Percentiles rank a stretch among this genome's conserved stretches.
These are phyloP conservation scores for Gypsophila paniculata DNA, from an alignment of 179 eudicot species.

Conservation along the genomic window DNA sequence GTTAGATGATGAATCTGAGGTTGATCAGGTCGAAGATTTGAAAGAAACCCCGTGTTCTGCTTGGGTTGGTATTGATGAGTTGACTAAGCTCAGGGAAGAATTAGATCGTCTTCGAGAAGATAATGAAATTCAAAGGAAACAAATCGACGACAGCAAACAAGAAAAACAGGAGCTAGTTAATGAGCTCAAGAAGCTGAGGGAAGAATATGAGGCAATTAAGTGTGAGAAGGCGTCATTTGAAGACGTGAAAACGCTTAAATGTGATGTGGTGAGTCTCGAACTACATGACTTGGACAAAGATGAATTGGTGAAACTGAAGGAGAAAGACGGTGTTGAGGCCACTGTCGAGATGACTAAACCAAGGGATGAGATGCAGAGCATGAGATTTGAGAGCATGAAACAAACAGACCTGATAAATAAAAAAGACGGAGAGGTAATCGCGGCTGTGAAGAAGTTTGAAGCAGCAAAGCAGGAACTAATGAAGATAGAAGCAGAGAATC, in stretches of 20 bases:
- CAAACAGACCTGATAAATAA: conserved; percentile 30
- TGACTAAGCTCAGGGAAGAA: conserved; percentile 34
- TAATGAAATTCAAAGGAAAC: conserved; percentile 22
- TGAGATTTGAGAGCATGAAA: conserved; percentile 39
- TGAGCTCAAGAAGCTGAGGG: conserved; percentile 20
- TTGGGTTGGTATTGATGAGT: conserved; percentile 25
- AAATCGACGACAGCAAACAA: conserved; percentile 20
- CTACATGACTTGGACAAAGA: conserved; percentile 37
- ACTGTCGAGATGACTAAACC: conserved; percentile 30
- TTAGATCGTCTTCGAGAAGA: conserved; percentile 23
- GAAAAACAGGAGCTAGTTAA: conserved; percentile 25
- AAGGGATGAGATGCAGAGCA: conserved; percentile 41
- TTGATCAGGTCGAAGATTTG: conserved; percentile 19
- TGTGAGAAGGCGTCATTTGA: not conserved
- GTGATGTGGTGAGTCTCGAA: conserved; percentile 43
- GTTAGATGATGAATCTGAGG: conserved; percentile 26
- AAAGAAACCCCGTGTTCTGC: conserved; percentile 17
- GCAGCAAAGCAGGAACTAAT: conserved; percentile 19
- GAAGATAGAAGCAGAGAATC: conserved; percentile 31
- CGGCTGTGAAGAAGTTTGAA: conserved; percentile 15
- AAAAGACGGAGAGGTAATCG: conserved; percentile 23
- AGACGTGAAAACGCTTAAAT: conserved; percentile 39
- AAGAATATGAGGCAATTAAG: conserved; percentile 2
- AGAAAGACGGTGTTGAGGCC: conserved; percentile 9
- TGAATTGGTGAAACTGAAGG: conserved; percentile 32